Percentiles rank a stretch among this genome's conserved stretches.
Conservation (phyloP, 2,329 filamentous ascomycete species). For the Pleomassaria siparia region DNA sequence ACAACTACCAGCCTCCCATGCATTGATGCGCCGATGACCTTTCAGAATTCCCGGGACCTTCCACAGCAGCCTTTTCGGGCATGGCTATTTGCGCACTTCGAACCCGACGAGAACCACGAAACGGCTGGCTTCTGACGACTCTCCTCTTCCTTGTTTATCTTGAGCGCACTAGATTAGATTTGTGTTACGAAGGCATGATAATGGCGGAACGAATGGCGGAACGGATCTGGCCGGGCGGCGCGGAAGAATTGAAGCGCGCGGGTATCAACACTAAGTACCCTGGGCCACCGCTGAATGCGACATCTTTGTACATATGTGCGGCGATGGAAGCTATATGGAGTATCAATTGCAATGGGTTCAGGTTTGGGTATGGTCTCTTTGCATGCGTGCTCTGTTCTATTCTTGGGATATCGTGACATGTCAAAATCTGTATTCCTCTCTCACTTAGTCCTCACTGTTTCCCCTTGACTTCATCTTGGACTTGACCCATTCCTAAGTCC, state of each 20-base stretch:
- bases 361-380: neutral
- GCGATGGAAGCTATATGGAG: conserved; percentile 15
- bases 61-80: conserved; percentile 11
- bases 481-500: no score
- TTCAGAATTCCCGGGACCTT: conserved; percentile 6
- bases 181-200: conserved; percentile 42
- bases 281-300: conserved; percentile 17
- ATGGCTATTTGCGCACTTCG: conserved; percentile 13
- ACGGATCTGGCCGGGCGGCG: conserved; percentile 19
- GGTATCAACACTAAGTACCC: conserved; percentile 16
- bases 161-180: conserved; percentile 35
- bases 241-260: conserved; percentile 22
- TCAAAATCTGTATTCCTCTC: neutral
- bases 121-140: conserved; percentile 19
- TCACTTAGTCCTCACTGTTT: no score
- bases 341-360: neutral
- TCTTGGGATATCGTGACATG: neutral
- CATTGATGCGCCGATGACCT: conserved; percentile 28
- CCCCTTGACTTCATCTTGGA: no score
- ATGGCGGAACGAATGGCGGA: conserved; percentile 32
- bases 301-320: conserved; percentile 36
- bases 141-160: conserved; percentile 34
- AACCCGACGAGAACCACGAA: conserved; percentile 12
- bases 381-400: neutral
- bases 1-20: conserved; percentile 67